Base-by-base conservation (phyloP, 2,329 filamentous ascomycete genomes). In the Exophiala sp. region DNA sequence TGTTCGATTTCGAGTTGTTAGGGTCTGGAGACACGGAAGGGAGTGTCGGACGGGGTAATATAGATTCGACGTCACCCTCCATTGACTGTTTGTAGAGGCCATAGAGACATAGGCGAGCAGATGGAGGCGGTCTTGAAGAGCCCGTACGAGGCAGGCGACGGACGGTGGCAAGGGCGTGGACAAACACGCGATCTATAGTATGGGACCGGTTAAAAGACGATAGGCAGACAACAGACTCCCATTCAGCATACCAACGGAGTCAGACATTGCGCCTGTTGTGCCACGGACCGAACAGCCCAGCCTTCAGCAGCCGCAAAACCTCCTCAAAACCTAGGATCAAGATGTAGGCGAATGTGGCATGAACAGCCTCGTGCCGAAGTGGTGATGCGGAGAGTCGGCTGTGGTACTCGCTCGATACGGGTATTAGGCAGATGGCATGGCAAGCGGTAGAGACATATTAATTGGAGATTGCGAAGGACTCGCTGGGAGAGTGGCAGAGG, bases 41-140 rank as follows among this genome's bases (percentile, higher is more conserved):
- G 40, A 43, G 68, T 35, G 72, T 73, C 32, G 93, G 91, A 39
- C 89, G 80, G 62, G 91, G 84, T 85, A 96, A 94, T 43, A 97
- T 88, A 42, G 88, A 87, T 60, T 93, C 86, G 27, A 97, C 90
- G 69, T 98, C 88, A 42, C 93, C 93, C 73, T 98, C 79, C 93
- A 97, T 97, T 56, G 89, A 89, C 70, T 98, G 93, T 68, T 98
- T 98, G 74, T 98, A 98, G 59, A 98, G 78, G 58, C 93, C 93
- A 83, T 98, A 98, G 55, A 98, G 85, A 51, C 86, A 86, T 61
- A 98, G 77, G 50, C 93, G 85, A 64, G 94, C 90, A 54, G 79
- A 75, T 1, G 89, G 81, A 41, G 93, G 93, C 39, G 93, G 93
- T 56, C 93, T 85, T 56, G 88, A 82, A 45, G 88, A 88, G 57